Conservation (phyloP, 805 yeast species). For the Monosporozyma aquatica region DNA sequence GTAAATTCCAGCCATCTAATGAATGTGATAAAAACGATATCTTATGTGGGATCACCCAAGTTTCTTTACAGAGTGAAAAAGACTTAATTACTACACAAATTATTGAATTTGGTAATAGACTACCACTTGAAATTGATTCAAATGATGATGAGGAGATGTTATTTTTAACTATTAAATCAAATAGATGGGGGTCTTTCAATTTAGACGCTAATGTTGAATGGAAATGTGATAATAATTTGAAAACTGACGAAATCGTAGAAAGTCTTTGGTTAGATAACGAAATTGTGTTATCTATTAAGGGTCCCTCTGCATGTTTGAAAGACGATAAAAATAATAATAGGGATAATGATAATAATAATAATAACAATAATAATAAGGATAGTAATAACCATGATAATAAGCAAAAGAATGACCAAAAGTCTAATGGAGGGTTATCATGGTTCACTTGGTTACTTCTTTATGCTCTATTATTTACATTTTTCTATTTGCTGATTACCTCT, state of each 20-base stretch:
- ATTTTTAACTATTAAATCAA: slow-evolving; percentile 38
- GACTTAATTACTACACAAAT: slow-evolving; percentile 48
- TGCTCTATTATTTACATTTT: slow-evolving; percentile 57
- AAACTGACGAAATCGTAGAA: slow-evolving; percentile 23
- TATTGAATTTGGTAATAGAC: slow-evolving; percentile 40
- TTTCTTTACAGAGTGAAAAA: slow-evolving; percentile 40
- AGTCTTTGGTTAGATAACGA: slow-evolving; percentile 20
- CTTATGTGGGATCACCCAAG: slow-evolving; percentile 63
- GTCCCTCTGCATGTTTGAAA: slow-evolving; percentile 39
- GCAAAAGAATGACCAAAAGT: slow-evolving; percentile 14
- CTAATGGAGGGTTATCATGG: slow-evolving; percentile 32
- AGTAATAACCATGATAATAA: slow-evolving; percentile 23
- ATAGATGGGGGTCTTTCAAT: slow-evolving; percentile 60
- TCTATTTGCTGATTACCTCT: slow-evolving; percentile 59
- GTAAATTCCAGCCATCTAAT: slow-evolving; percentile 28
- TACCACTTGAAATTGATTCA: slow-evolving; percentile 23
- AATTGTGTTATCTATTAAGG: slow-evolving; percentile 28
- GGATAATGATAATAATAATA: slow-evolving; percentile 21
- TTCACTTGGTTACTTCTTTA: slow-evolving; percentile 74
- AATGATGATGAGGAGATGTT: slow-evolving; percentile 27
- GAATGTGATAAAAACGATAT: slow-evolving; percentile 66
- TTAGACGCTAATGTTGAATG: slow-evolving; percentile 42
- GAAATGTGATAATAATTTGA: slow-evolving; percentile 37
- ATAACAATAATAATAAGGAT: slow-evolving; percentile 14
- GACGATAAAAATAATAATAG: slow-evolving; percentile 18